Conservation (phyloP, 345 rosid species). For the Carallia pectinifolia region DNA sequence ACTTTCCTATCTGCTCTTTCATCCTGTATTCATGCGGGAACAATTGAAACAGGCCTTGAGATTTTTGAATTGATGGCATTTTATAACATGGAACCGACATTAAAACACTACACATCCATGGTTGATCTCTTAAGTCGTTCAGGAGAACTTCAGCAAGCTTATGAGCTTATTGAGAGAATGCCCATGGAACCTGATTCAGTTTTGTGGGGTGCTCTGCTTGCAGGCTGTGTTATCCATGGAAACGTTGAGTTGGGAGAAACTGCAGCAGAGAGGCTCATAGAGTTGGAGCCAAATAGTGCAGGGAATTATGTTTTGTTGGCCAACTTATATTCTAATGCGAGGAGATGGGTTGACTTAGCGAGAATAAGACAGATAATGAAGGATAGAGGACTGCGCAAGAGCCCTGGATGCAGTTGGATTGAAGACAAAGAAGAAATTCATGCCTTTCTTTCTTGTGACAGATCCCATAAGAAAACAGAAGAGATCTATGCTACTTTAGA, state of each 20-base stretch:
- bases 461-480: conserved; percentile 14
- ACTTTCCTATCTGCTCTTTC: conserved; percentile 25
- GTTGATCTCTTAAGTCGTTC: conserved; percentile 28
- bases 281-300: conserved; percentile 19
- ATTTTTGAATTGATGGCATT: conserved; percentile 18
- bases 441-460: conserved; percentile 18
- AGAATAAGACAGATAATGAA: conserved; percentile 19
- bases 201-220: conserved; percentile 31
- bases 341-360: conserved; percentile 19
- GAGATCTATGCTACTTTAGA: conserved; percentile 37
- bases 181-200: conserved; percentile 26
- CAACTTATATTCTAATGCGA: conserved; percentile 22
- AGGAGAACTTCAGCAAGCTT: conserved; percentile 24
- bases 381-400: conserved; percentile 22
- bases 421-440: conserved; percentile 23
- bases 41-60: conserved; percentile 12
- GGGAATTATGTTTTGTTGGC: conserved; percentile 26
- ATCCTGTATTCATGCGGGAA: conserved; percentile 28
- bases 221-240: conserved; percentile 26
- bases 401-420: conserved; percentile 35
- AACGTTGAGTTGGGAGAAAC: conserved; percentile 18
- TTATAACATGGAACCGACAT: conserved; percentile 16
- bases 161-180: conserved; percentile 18
- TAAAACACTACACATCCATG: conserved; percentile 27
- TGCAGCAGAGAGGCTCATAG: conserved; percentile 23